Base-by-base conservation (phyloP, 768 basidiomycete genomes). In the Tylopilus cervinicoccineus region DNA sequence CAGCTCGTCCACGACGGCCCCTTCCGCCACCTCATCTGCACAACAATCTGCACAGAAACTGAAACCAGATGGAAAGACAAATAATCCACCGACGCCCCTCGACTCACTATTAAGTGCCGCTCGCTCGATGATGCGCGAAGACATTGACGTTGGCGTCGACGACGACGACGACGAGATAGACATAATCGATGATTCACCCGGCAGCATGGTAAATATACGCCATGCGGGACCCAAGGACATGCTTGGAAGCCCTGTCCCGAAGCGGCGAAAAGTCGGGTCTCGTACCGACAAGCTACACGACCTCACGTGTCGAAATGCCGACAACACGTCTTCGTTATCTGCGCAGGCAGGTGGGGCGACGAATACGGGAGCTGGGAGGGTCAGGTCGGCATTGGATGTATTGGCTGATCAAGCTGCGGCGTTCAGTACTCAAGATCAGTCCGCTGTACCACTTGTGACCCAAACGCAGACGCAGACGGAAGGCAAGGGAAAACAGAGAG, bases 321-420 rank as follows among this genome's bases (percentile, higher is more conserved):
- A 37, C 5, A 13, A 50, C 22, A 19, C 23, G 11, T 23, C 44
- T 9, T 27, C 24, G 5, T 33, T 53, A 5, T 36, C 60, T 27
- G 32, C 29, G 14, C 31, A 50, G 37, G 6, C 43, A 20, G 26
- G 23, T 17, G 51, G 24, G 17, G 32, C 12, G 5, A 31, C 36
- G 19, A 50, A 38, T 29, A 22, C 45, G n/a, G 48, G 46, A 40
- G 40, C 14, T 23, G 60, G 57, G 27, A 56, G 72, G 40, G 65
- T 74, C 38, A 69, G 66, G 51, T 78, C 79, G 51, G 86, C 81
- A 7, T 67, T 88, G 57, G 84, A 88, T 56, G 84, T 88, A 8
- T 68, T 88, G 28, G 86, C 86, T 1, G 84, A 86, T 54, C 84
- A 87, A 60, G 84, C 86, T 4, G 81, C 81, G 8, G 78, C 68